phyloP scores from a whole-genome alignment of 2,329 filamentous ascomycete species.

The Pseudogymnoascus sp. region DNA sequence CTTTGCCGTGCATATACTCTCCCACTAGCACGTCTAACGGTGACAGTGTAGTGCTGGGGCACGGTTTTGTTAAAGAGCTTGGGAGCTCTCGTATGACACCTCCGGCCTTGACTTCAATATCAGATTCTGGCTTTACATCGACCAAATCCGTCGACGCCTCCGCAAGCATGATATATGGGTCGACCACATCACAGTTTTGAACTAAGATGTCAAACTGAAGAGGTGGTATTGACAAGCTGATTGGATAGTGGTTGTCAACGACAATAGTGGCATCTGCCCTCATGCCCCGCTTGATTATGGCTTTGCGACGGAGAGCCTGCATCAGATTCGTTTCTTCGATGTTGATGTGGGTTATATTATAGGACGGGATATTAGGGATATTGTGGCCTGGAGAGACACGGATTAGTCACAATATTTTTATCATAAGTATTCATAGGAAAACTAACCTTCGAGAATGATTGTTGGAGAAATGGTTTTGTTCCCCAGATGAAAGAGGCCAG shows the following conservation, averaged over 20 bases:
- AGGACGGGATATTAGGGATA: constrained; percentile 69
- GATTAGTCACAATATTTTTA: background rate
- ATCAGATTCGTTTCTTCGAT: constrained; percentile 61
- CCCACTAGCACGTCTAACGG: constrained; percentile 76
- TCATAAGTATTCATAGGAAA: constrained; percentile 40
- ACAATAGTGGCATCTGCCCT: constrained; percentile 69
- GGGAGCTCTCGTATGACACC: constrained; percentile 69
- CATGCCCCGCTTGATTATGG: constrained; percentile 44
- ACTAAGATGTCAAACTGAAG: constrained; percentile 81
- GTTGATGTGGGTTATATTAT: constrained; percentile 73
- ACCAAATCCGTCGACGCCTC: constrained; percentile 62
- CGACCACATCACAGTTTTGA: constrained; percentile 64
- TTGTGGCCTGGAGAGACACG: constrained; percentile 43
- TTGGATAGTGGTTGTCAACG: constrained; percentile 67
- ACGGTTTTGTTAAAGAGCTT: constrained; percentile 60
- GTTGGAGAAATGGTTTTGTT: constrained; percentile 67
- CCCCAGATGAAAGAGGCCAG: constrained; percentile 72
- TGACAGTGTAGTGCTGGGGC: constrained; percentile 68
- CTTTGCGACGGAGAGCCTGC: constrained; percentile 27
- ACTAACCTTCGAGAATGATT: constrained; percentile 75
- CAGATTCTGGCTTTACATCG: constrained; percentile 56
- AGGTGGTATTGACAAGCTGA: constrained; percentile 67
- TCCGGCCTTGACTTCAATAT: constrained; percentile 60
- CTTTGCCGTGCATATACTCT: constrained; percentile 71
- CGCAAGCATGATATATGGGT: constrained; percentile 70